Conservation (phyloP, 2,329 filamentous ascomycete species). For the Mycosphaerella arachidis region DNA sequence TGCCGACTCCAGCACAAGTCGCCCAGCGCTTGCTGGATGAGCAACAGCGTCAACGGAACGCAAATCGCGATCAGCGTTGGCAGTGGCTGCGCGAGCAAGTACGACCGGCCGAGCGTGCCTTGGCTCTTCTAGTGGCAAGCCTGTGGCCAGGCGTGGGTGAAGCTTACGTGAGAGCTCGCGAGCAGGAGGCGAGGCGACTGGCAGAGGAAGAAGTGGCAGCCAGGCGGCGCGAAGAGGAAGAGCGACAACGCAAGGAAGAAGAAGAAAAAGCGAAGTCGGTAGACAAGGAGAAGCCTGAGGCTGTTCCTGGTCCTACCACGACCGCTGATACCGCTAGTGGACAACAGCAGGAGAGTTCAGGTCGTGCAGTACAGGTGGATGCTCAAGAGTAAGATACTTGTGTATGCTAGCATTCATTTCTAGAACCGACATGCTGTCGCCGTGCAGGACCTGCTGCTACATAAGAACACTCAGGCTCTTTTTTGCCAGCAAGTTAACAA, state of each 20-base stretch:
- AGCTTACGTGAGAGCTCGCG: conserved; percentile 53
- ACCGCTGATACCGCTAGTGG: background rate
- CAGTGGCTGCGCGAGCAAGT: conserved; percentile 34
- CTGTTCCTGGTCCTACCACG: background rate
- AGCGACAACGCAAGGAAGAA: conserved; percentile 18
- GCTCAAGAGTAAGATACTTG: background rate
- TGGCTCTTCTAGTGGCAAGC: conserved; percentile 60
- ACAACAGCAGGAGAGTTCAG: background rate
- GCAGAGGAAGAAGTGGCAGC: conserved; percentile 27
- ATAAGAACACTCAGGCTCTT: no score
- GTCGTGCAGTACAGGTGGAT: background rate
- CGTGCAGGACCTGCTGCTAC: no score
- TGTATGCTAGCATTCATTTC: background rate
- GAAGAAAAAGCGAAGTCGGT: conserved; percentile 15
- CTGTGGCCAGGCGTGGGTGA: conserved; percentile 60
- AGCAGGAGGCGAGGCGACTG: conserved; percentile 35
- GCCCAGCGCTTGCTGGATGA: conserved; percentile 38
- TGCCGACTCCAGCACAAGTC: conserved; percentile 40
- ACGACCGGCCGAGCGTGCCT: conserved; percentile 49
- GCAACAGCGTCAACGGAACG: conserved; percentile 9
- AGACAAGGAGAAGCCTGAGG: background rate
- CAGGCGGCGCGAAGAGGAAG: conserved; percentile 25
- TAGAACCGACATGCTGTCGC: background rate
- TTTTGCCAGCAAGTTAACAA: no score
- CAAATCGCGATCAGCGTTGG: conserved; percentile 18